These are phyloP conservation scores for Calycina marina DNA, from an alignment of 2,329 filamentous ascomycete genomes.

Conservation along the genomic window DNA sequence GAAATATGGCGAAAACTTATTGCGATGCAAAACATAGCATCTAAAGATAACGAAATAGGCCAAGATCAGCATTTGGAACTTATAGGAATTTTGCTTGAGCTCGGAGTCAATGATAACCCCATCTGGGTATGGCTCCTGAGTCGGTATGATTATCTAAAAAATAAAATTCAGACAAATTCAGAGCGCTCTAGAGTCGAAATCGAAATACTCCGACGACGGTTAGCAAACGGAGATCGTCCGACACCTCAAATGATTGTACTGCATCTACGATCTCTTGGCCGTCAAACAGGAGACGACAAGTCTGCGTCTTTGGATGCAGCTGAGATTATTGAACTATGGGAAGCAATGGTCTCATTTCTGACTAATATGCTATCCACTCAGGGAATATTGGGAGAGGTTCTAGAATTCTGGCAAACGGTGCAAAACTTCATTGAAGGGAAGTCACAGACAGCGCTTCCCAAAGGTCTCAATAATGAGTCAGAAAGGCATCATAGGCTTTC, in stretches of 20 bases:
- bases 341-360: conserved; percentile 66
- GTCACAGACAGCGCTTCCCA: conserved; percentile 64
- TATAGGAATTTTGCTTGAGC: conserved; percentile 75
- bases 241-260: conserved; percentile 53
- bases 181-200: conserved; percentile 86
- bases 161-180: conserved; percentile 64
- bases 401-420: conserved; percentile 89
- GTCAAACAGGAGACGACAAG: conserved; percentile 48
- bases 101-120: conserved; percentile 89
- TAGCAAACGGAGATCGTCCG: conserved; percentile 62
- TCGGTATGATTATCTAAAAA: conserved; percentile 77
- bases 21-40: conserved; percentile 43
- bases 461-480: conserved; percentile 70
- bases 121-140: conserved; percentile 94
- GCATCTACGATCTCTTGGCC: conserved; percentile 60
- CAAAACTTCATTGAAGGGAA: conserved; percentile 81
- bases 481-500: conserved; percentile 69
- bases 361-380: conserved; percentile 59
- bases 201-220: conserved; percentile 70
- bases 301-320: conserved; percentile 57
- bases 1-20: conserved; percentile 77
- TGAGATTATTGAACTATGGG: conserved; percentile 83
- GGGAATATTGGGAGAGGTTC: conserved; percentile 74
- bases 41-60: conserved; percentile 8
- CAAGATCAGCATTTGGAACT: conserved; percentile 78